Base-by-base conservation (phyloP, 495 filamentous ascomycete genomes). In the Stereocaulon alpinum region DNA sequence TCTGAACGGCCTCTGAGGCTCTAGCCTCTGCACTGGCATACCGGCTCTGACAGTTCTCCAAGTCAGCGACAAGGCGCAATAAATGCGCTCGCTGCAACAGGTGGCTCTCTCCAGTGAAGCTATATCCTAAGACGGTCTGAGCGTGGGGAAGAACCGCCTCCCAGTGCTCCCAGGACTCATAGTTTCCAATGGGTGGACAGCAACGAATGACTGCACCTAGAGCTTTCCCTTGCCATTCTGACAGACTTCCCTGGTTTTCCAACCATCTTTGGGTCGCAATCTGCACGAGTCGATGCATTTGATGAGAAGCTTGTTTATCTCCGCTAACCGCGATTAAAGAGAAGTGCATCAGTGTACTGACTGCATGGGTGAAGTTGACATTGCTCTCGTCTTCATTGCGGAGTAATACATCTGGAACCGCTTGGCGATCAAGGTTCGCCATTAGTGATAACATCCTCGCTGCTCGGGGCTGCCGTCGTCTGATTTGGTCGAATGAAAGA, bases 231-330 rank as follows among this genome's bases (percentile, higher is more conserved):
- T 47, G 44, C 50, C 37, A 53, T 53, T 32, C 52, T 18, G 44
- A 11, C 24, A 47, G 24, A 22, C 18, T 11, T 6, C 18, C 24
- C n/a, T 47, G 27, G 7, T 52, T 58, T 20, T 64, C 58, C 2
- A 79, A 67, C 76, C 74, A 78, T 53, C 69, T 76, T 40, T 66
- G 71, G 3, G 67, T 71, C 15, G 70, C 69, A 12, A 78, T 42
- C 55, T 78, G 75, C 24, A 79, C 73, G 11, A 78, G 63, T 40
- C 73, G 65, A 66, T 78, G 74, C 58, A 79, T 64, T 22, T 70
- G 62, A 12, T 73, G 74, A 6, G 32, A 59, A 5, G 60, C n/a
- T 32, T 40, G 22, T 7, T 57, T 58, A 6, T 61, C 65, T 29
- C 61, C 60, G 7, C 66, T 64, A 0, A 55, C 42, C 3, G 22